A percentile compares a stretch with the other conserved stretches of the same genome.
These are phyloP conservation scores for Galerina sulciceps DNA, from an alignment of 768 basidiomycete genomes.

Conservation along the genomic window DNA sequence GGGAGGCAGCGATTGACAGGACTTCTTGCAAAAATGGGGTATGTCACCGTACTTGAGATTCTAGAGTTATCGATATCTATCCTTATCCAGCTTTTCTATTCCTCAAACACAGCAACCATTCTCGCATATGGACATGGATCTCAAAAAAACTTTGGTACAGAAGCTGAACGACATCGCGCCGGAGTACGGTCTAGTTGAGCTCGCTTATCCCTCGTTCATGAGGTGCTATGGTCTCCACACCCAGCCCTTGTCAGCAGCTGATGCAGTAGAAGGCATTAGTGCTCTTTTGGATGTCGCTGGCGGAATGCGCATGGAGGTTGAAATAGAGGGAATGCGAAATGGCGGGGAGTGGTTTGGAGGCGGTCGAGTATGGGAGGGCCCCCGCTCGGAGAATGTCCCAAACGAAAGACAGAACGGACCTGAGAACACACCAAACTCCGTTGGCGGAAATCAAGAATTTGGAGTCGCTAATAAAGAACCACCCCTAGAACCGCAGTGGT, in stretches of 20 bases:
- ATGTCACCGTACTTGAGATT: constrained; percentile 20
- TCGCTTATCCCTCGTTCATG: constrained; percentile 92
- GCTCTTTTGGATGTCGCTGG: constrained; percentile 91
- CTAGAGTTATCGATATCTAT: neutral
- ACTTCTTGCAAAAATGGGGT: constrained; percentile 99
- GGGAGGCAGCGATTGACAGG: constrained; percentile 90
- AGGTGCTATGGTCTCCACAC: constrained; percentile 90
- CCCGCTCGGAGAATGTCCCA: constrained; percentile 39
- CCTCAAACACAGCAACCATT: constrained; percentile 93
- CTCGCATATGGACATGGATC: constrained; percentile 94
- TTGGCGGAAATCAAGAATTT: constrained; percentile 17
- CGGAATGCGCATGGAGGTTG: constrained; percentile 89
- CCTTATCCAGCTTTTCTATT: constrained; percentile 77
- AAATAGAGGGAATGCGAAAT: constrained; percentile 83
- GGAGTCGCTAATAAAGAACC: constrained; percentile 31
- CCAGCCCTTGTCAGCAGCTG: constrained; percentile 88
- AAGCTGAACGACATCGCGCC: constrained; percentile 91
- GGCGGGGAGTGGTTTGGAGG: constrained; percentile 98
- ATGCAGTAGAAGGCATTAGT: constrained; percentile 88
- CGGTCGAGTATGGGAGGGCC: constrained; percentile 75
- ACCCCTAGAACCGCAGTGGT: constrained; percentile 65
- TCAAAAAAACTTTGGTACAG: constrained; percentile 78
- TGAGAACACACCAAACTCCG: constrained; percentile 17
- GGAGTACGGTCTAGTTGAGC: constrained; percentile 92
- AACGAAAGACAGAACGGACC: constrained; percentile 39